Conservation (phyloP, 352 stramenopile species). For the Pythium apleroticum region DNA sequence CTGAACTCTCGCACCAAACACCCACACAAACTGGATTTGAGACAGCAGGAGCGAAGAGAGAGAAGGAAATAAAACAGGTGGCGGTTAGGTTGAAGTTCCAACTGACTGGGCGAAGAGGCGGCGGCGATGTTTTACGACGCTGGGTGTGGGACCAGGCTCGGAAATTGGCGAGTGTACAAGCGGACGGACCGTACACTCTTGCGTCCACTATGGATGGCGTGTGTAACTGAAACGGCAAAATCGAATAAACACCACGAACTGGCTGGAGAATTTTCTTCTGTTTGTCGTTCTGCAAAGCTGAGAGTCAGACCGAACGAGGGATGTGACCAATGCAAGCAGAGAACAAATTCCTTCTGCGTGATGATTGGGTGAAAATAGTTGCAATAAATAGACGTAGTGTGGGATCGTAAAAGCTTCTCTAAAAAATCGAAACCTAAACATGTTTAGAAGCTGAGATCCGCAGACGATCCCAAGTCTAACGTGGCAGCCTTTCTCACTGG, state of each 20-base stretch:
- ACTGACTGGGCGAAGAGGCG: slow-evolving; percentile 13
- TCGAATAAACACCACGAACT: slow-evolving; percentile 20
- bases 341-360: not conserved
- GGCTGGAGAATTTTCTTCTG: slow-evolving; percentile 26
- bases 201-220: slow-evolving; percentile 20
- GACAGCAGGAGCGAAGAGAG: slow-evolving; percentile 14
- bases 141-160: not conserved
- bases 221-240: slow-evolving; percentile 20
- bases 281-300: not conserved
- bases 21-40: not conserved
- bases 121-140: not conserved
- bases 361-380: slow-evolving; percentile 17
- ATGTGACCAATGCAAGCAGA: not conserved
- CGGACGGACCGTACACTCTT: slow-evolving; percentile 19
- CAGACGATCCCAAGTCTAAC: not conserved
- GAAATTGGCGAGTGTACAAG: slow-evolving; percentile 1
- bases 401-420: too few species aligned
- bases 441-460: not conserved
- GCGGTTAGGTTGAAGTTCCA: slow-evolving; percentile 21
- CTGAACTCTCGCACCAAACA: not conserved
- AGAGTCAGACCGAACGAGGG: slow-evolving; percentile 21
- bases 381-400: too few species aligned
- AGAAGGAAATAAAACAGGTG: slow-evolving; percentile 17
- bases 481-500: not conserved
- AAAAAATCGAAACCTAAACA: not conserved